Evolutionary conservation across 768 basidiomycete species (phyloP).

Genomic region (Strobilomyces echinocephalus): DNA sequence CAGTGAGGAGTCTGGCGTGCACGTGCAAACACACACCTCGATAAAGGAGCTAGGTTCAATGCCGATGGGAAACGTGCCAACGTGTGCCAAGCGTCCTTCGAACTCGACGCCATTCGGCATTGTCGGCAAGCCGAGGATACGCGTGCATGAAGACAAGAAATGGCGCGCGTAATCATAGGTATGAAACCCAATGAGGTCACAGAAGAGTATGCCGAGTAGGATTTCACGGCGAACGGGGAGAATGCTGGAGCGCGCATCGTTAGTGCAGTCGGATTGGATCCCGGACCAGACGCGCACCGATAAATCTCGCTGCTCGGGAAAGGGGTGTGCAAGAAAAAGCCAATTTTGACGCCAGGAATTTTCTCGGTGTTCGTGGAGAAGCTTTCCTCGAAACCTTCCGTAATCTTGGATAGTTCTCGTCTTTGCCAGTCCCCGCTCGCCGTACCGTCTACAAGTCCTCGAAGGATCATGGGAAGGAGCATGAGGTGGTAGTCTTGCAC

Average conservation of each 20-base stretch:
- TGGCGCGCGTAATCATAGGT: conserved; percentile 99
- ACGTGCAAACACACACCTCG: conserved; percentile 43
- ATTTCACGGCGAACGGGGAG: conserved; percentile 97
- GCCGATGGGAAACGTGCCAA: conserved; percentile 98
- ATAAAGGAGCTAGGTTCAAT: conserved; percentile 94
- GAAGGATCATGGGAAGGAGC: conserved; percentile 95
- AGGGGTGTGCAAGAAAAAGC: conserved; percentile 97
- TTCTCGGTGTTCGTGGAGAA: conserved; percentile 34
- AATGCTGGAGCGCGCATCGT: conserved; percentile 52
- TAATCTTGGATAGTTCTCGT: conserved; percentile 62
- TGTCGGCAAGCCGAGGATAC: conserved; percentile 89
- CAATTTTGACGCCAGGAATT: conserved; percentile 80
- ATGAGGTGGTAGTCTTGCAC: conserved; percentile 98
- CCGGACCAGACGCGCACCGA: conserved; percentile 50
- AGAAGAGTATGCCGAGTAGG: conserved; percentile 91
- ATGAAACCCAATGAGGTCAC: conserved; percentile 98
- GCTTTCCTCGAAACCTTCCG: conserved; percentile 61
- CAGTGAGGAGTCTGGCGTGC: background rate
- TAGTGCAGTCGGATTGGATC: conserved; percentile 8
- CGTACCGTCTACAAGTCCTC: conserved; percentile 77
- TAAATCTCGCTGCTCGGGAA: conserved; percentile 98
- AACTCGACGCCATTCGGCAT: conserved; percentile 99
- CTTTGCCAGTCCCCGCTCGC: conserved; percentile 52
- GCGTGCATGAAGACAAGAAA: conserved; percentile 96
- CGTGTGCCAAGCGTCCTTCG: conserved; percentile 90